These are phyloP conservation scores for Dendrostoma leiphaemia DNA, from an alignment of 2,329 filamentous ascomycete species.

Conservation along the genomic window DNA sequence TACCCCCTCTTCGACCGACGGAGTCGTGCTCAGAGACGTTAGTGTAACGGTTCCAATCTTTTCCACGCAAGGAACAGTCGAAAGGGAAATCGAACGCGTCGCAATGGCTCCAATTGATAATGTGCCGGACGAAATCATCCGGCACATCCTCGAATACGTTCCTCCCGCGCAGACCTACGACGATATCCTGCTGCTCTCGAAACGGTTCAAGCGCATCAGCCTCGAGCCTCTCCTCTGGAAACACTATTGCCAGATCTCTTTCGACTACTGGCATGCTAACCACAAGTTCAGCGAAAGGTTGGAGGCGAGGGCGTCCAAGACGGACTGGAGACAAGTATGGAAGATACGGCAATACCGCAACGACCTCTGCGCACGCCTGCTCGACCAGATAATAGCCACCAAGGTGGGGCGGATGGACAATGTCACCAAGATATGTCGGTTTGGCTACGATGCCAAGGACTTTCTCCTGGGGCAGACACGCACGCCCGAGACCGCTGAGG, in stretches of 20 bases:
- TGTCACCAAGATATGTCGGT: conserved; percentile 66
- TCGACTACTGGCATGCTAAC: conserved; percentile 70
- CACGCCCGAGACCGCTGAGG: conserved; percentile 58
- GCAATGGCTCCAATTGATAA: conserved; percentile 36
- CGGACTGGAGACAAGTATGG: conserved; percentile 75
- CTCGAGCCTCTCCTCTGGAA: conserved; percentile 79
- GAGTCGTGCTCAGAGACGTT: background rate
- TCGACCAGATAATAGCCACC: conserved; percentile 69
- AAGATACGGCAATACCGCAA: conserved; percentile 54
- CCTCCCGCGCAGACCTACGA: conserved; percentile 54
- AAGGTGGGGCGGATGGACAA: conserved; percentile 68
- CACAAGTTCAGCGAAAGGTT: conserved; percentile 62
- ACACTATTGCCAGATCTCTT: conserved; percentile 66
- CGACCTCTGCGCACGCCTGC: conserved; percentile 44
- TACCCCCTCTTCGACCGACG: too few species aligned
- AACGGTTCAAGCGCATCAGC: conserved; percentile 62
- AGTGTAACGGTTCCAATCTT: too few species aligned
- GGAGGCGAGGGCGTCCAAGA: conserved; percentile 46
- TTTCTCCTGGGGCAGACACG: conserved; percentile 67
- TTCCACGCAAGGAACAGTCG: too few species aligned
- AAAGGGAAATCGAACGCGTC: background rate
- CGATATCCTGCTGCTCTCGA: conserved; percentile 54
- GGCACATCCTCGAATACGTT: conserved; percentile 68
- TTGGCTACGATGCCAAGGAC: conserved; percentile 89
- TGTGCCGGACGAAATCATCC: conserved; percentile 82